A percentile compares a stretch with the other conserved stretches of the same genome.
These are phyloP conservation scores for Ulvella scutata DNA, from an alignment of 139 green algal species.

Conservation along the genomic window DNA sequence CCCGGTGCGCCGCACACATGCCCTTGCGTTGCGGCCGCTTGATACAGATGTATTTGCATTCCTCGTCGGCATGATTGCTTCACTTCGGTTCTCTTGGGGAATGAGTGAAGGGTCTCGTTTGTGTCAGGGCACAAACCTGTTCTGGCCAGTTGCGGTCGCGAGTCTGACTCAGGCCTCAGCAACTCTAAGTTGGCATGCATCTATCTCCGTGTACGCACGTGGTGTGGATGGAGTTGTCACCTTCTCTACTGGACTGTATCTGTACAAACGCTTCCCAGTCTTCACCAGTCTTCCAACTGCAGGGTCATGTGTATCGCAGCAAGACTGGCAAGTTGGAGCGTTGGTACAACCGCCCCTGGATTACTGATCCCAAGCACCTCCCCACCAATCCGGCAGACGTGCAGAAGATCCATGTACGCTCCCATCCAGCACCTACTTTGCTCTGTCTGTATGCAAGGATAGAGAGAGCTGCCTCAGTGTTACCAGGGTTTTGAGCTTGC, in stretches of 20 bases:
- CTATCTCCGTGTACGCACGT: not conserved
- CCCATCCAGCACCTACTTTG: not conserved
- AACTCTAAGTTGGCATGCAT: not conserved
- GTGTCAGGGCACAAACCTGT: not conserved
- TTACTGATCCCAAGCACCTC: slow-evolving; percentile 20
- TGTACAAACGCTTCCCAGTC: no score
- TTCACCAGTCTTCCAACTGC: not conserved
- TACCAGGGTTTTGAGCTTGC: slow-evolving; percentile 5
- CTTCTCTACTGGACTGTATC: no score
- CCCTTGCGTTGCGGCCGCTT: not conserved
- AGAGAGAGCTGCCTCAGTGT: slow-evolving; percentile 3
- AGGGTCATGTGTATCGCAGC: slow-evolving; percentile 66
- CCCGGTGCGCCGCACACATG: slow-evolving; percentile 23
- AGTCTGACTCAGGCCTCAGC: no score
- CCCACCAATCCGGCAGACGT: slow-evolving; percentile 24
- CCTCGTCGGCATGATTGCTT: not conserved
- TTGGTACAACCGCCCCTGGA: slow-evolving; percentile 75
- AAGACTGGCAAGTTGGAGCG: slow-evolving; percentile 53
- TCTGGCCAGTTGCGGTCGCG: no score
- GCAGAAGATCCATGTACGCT: not conserved
- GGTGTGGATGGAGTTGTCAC: not conserved
- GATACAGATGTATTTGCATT: not conserved
- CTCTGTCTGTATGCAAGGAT: not conserved
- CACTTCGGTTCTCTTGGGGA: slow-evolving; percentile 5
- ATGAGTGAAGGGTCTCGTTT: not conserved